Evolutionary conservation across 2,329 filamentous ascomycete genomes (phyloP), one percentile per base, ranked within the genome.

Genomic region (Fusarium pseudograminearum): DNA sequence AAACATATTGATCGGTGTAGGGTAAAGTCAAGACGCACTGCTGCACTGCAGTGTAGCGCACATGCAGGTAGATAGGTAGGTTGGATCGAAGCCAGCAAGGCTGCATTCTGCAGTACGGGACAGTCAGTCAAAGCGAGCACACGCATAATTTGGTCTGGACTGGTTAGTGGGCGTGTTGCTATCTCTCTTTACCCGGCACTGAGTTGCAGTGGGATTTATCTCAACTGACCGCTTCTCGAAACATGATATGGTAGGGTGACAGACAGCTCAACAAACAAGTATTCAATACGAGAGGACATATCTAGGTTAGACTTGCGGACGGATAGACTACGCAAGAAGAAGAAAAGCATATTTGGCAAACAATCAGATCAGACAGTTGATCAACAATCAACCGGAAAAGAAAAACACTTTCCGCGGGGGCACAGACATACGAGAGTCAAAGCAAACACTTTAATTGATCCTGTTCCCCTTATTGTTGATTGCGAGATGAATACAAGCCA

Each of bases 1-100:
- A 65, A 70, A 58, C 61, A 67, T 18, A 52, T 55, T 61, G 61
- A 70, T 59, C 67, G 67, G 67, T 70, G 67, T 63, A 70, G 50
- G 58, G 34, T 62, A 67, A 45, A 65, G 20, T 36, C 52, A 28
- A 38, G 59, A 52, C 28, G 24, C 30, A 44, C 44, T 31, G 42
- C 44, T 30, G 44, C 47, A 46, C 52, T 31, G 50, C 31, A 42
- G 15, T 28, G 41, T 16, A 40, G 20, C 51, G 56, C 58, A 61
- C 45, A 61, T 61, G 58, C 58, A 61, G 30, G 47, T 41, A 60
- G 54, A 34, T 48, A 54, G 64, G 60, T 34, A 54, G 46, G 54
- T 46, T 50, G 60, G 42, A 58, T 46, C 59, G 55, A 53, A 53
- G 52, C 54, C 44, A 58, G 62, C 62, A 63, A 67, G 52, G 52